Percentiles rank a stretch among this genome's conserved stretches.
phyloP scores from a whole-genome alignment of 129 eudicot species.

The Arctium minus region DNA sequence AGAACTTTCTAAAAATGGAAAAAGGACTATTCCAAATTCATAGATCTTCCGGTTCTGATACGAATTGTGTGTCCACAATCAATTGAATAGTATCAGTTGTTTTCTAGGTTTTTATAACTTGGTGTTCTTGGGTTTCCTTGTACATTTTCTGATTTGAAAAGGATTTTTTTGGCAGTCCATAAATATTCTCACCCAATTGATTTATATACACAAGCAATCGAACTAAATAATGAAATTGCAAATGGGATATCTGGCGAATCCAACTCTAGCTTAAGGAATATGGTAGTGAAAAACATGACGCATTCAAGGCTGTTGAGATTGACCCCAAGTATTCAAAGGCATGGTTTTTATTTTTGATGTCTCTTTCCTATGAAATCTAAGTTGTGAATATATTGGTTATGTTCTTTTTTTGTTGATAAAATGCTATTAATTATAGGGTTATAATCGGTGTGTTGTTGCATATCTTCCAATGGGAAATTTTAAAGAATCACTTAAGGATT shows the following conservation, averaged over 20 bases:
- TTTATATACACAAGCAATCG: slow-evolving; percentile 87
- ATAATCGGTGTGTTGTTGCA: slow-evolving; percentile 81
- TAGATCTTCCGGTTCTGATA: too few species aligned
- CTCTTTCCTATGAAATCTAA: background rate
- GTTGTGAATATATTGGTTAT: background rate
- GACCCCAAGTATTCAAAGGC: slow-evolving; percentile 94
- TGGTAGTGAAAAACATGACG: too few species aligned
- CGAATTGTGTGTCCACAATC: too few species aligned
- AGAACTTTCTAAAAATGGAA: too few species aligned
- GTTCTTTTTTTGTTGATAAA: background rate
- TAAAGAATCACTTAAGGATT: slow-evolving; percentile 80
- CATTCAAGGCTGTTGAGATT: too few species aligned
- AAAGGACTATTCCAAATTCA: too few species aligned
- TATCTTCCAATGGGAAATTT: slow-evolving; percentile 78
- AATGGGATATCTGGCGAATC: slow-evolving; percentile 95
- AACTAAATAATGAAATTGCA: slow-evolving; percentile 62
- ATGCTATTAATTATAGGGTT: slow-evolving; percentile 52
- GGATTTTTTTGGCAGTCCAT: slow-evolving; percentile 45
- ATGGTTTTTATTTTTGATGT: background rate
- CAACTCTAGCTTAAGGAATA: slow-evolving; percentile 97
- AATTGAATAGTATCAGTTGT: background rate
- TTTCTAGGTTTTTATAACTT: background rate
- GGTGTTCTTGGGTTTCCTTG: background rate
- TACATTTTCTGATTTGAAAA: background rate
- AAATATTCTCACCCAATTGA: slow-evolving; percentile 89